These are phyloP conservation scores for Phytopythium delawarense DNA, from an alignment of 352 stramenopile genomes.

Conservation along the genomic window DNA sequence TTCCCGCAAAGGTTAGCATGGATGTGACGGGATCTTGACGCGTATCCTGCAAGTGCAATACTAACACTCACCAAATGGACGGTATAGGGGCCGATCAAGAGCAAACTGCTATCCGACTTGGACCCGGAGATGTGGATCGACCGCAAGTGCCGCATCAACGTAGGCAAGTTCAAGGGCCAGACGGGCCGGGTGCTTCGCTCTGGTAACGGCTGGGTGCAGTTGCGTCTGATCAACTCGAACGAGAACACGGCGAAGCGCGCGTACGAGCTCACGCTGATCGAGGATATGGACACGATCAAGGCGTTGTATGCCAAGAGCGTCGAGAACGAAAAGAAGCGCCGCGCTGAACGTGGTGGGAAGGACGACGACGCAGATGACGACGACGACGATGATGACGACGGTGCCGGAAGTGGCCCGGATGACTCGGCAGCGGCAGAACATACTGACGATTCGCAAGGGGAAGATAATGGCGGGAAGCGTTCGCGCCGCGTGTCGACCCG, in stretches of 20 bases:
- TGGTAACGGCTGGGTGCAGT: slow-evolving; percentile 86
- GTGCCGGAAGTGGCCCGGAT: slow-evolving; percentile 44
- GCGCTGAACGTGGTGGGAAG: slow-evolving; percentile 25
- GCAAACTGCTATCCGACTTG: slow-evolving; percentile 67
- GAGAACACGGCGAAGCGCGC: slow-evolving; percentile 85
- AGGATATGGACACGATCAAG: slow-evolving; percentile 82
- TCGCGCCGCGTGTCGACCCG: slow-evolving; percentile 65
- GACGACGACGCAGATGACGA: slow-evolving; percentile 46
- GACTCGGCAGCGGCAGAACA: slow-evolving; percentile 47
- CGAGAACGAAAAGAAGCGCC: slow-evolving; percentile 51
- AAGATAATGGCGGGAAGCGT: slow-evolving; percentile 65
- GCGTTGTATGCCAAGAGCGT: slow-evolving; percentile 63
- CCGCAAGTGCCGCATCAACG: slow-evolving; percentile 82
- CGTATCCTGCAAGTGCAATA: neutral
- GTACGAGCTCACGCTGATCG: slow-evolving; percentile 82
- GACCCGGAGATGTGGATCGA: slow-evolving; percentile 89
- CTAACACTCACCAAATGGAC: neutral
- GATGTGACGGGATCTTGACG: neutral
- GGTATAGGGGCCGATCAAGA: slow-evolving; percentile 16
- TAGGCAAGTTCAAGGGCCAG: slow-evolving; percentile 83
- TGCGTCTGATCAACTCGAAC: slow-evolving; percentile 77
- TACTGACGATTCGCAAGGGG: slow-evolving; percentile 75
- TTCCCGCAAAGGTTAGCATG: slow-evolving; percentile 15
- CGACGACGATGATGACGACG: slow-evolving; percentile 53
- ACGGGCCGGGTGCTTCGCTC: slow-evolving; percentile 74